A percentile compares a stretch with the other conserved stretches of the same genome.
Conservation (phyloP, 805 yeast species). For the Wickerhamiella nectarea region DNA sequence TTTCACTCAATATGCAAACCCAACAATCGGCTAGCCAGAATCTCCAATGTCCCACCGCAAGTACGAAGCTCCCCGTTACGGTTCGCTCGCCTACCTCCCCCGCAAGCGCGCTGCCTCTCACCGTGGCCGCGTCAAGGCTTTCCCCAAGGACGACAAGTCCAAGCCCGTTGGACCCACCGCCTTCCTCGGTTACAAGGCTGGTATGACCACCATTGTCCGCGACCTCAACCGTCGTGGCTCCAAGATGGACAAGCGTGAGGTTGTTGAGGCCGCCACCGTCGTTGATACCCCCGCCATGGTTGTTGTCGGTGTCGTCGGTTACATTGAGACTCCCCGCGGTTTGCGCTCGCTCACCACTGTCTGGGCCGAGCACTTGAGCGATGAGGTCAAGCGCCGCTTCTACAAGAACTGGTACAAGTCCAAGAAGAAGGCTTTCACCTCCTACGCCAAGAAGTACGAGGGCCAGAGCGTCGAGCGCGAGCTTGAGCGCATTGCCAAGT, state of each 20-base stretch:
- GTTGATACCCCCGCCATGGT: conserved; percentile 99
- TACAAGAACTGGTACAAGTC: conserved; percentile 99
- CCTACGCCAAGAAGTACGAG: conserved; percentile 97
- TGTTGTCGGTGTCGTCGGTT: conserved; percentile 99
- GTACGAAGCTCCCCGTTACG: conserved; percentile 99
- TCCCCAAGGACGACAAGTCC: conserved; percentile 97
- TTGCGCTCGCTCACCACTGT: conserved; percentile 98
- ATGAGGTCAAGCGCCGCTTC: conserved; percentile 99
- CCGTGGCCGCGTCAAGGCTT: conserved; percentile 98
- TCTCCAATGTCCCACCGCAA: conserved; percentile 93
- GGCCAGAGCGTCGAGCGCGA: conserved; percentile 84
- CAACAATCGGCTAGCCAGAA: neutral
- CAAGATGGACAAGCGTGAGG: conserved; percentile 99
- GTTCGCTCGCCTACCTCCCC: conserved; percentile 98
- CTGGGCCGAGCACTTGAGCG: conserved; percentile 99
- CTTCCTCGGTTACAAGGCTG: conserved; percentile 99
- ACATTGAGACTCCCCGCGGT: conserved; percentile 99
- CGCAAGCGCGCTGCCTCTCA: conserved; percentile 98
- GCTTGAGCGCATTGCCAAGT: conserved; percentile 96
- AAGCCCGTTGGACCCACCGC: conserved; percentile 99
- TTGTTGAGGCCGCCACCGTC: conserved; percentile 98
- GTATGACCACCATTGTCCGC: conserved; percentile 99
- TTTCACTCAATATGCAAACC: neutral
- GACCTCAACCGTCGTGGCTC: conserved; percentile 99
- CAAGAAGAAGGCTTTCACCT: conserved; percentile 99